These are phyloP conservation scores for Thelonectria discophora DNA, from an alignment of 2,329 filamentous ascomycete species.

Conservation along the genomic window DNA sequence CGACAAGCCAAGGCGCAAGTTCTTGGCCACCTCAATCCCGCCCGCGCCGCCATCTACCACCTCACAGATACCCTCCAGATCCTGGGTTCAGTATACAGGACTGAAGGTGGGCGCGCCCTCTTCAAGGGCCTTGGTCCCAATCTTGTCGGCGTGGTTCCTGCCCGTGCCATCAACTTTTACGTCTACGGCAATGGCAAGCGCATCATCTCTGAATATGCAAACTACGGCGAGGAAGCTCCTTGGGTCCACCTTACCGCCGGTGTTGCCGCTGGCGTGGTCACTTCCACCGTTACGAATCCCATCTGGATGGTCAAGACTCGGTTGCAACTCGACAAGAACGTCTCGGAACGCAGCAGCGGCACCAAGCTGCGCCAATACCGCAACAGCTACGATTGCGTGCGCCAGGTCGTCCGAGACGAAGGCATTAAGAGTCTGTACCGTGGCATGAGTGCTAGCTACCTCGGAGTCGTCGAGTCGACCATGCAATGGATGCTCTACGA, in stretches of 20 bases:
- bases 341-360: constrained; percentile 67
- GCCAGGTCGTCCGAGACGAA: constrained; percentile 82
- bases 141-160: constrained; percentile 87
- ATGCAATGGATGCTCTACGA: constrained; percentile 96
- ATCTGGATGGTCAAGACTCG: constrained; percentile 98
- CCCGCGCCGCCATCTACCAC: constrained; percentile 75
- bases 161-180: constrained; percentile 92
- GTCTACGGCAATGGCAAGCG: constrained; percentile 92
- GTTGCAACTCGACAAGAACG: constrained; percentile 89
- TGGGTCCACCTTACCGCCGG: constrained; percentile 83
- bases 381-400: constrained; percentile 88
- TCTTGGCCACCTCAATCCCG: constrained; percentile 62
- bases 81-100: constrained; percentile 78
- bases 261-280: constrained; percentile 81
- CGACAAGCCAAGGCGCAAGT: constrained; percentile 67
- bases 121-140: constrained; percentile 96
- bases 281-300: constrained; percentile 91
- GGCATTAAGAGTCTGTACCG: constrained; percentile 86
- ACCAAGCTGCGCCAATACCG: constrained; percentile 74
- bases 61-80: constrained; percentile 89
- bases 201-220: constrained; percentile 78
- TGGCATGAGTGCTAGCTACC: constrained; percentile 88
- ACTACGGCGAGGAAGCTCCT: constrained; percentile 73
- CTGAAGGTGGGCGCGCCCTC: constrained; percentile 85
- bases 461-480: constrained; percentile 89